Percentiles rank a stretch among this genome's conserved stretches.
Evolutionary conservation across 768 basidiomycete genomes (phyloP).

Genomic region (Rhodotorula graminis): DNA sequence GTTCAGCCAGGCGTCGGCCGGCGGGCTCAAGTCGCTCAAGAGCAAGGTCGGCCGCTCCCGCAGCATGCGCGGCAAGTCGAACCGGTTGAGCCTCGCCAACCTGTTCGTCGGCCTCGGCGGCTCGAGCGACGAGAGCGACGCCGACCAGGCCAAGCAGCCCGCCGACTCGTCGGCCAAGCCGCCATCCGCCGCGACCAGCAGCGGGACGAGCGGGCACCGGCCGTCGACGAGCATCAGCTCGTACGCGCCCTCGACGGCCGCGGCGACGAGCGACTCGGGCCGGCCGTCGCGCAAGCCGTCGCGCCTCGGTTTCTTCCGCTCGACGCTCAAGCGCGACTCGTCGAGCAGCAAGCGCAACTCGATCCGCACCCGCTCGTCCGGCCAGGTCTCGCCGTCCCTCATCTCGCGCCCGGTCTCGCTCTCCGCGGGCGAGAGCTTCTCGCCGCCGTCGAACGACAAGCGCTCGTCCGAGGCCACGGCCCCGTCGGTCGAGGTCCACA

Average conservation of each 20-base stretch:
- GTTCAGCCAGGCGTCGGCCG: conserved; percentile 3
- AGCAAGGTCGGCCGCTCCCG: neutral
- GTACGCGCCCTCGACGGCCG: conserved; percentile 11
- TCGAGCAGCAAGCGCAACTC: neutral
- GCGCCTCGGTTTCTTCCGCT: conserved; percentile 24
- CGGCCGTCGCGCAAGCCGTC: conserved; percentile 7
- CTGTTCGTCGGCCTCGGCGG: conserved; percentile 12
- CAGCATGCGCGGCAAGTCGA: conserved; percentile 1
- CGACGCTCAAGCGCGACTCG: conserved; percentile 6
- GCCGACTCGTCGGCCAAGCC: neutral
- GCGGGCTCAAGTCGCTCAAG: conserved; percentile 10
- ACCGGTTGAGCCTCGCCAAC: conserved; percentile 18
- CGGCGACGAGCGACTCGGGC: neutral
- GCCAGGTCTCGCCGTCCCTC: conserved; percentile 1
- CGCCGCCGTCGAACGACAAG: neutral
- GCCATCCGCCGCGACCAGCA: neutral
- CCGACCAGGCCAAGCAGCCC: neutral
- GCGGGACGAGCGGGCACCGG: conserved; percentile 8
- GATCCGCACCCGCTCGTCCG: neutral
- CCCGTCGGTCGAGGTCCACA: neutral
- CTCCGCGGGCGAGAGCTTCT: neutral
- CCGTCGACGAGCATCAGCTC: conserved; percentile 16
- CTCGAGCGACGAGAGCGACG: neutral
- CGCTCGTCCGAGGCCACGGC: neutral
- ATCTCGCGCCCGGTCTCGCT: neutral